These are phyloP conservation scores for Chaetomium globosum DNA, from an alignment of 2,329 filamentous ascomycete species.

Conservation along the genomic window DNA sequence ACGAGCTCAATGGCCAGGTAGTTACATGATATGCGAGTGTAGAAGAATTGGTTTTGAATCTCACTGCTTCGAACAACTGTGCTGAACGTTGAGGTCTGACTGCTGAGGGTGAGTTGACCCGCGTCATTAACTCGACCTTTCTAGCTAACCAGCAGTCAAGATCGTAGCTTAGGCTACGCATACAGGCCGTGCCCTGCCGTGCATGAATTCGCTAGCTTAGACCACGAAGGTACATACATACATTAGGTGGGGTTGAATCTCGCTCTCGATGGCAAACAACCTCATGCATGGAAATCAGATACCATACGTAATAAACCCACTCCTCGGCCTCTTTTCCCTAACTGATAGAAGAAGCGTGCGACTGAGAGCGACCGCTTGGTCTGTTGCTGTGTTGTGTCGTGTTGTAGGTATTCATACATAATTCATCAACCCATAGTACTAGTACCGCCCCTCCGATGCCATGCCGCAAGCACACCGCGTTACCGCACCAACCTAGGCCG, in stretches of 20 bases:
- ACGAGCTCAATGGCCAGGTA: too few relatives aligned
- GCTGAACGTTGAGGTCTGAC: too few relatives aligned
- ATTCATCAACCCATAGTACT: constrained; percentile 7
- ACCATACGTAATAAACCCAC: background rate
- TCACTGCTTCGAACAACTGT: too few relatives aligned
- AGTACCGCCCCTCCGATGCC: background rate
- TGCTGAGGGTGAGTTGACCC: too few relatives aligned
- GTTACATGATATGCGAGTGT: too few relatives aligned
- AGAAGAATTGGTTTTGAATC: too few relatives aligned
- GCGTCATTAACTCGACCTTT: too few relatives aligned
- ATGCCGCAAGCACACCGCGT: background rate
- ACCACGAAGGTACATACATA: background rate
- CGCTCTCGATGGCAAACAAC: background rate
- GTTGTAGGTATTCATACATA: constrained; percentile 19
- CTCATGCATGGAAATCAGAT: background rate
- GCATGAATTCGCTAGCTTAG: too few relatives aligned
- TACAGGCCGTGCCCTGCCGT: too few relatives aligned
- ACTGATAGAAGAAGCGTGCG: background rate
- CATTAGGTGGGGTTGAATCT: background rate
- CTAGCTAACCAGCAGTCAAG: too few relatives aligned
- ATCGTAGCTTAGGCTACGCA: too few relatives aligned
- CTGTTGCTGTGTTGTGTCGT: background rate
- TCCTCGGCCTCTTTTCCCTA: background rate
- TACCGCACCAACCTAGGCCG: background rate
- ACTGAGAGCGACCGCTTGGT: background rate